Evolutionary conservation across 257 asterid genomes (phyloP), one percentile per base, ranked within the genome.

Genomic region (Penstemon barbatus): DNA sequence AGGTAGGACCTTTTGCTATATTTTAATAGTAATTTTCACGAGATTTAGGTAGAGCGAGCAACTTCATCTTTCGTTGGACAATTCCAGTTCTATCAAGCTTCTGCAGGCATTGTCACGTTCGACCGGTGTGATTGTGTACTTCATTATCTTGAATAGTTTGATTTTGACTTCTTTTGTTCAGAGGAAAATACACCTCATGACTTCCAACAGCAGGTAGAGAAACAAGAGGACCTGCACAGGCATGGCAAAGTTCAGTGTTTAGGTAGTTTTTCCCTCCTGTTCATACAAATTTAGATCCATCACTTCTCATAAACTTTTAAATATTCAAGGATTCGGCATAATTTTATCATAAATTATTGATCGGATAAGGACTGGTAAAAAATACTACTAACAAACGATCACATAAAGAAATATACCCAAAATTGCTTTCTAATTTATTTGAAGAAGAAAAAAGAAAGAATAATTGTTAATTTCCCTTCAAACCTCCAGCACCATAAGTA

Each of bases 171-270:
- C 18, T 15, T 15, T 15, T 15, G 18, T 15, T 15, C 74, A 85
- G 96, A 39, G 96, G 95, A 69, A 86, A 89, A 74, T 86, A 89
- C 52, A 89, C 95, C 48, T 84, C 97, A 65, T 84, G 92, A 76
- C 95, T 85, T 36, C 97, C 97, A 66, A 87, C 63, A 61, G 85
- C 78, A 52, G 97, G 95, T 56, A 89, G 85, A 70, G 92, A 89
- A 78, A 89, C 95, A 70, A 89, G 95, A 74, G 97, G 97, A 75
- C 97, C 97, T n/a, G 97, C 89, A 82, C 97, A 89, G 45, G 97
- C 97, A 82, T 89, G 97, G 95, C 97, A 89, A 33, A 89, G 95
- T 77, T 89, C 95, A 37, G 91, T 86, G 72, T 86, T 89, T 12
- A 89, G 60, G 80, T 86, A 83, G 71, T 71, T 85, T 38, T 80